Evolutionary conservation across 2,329 filamentous ascomycete genomes (phyloP).

Genomic region (Clonostachys rosea): DNA sequence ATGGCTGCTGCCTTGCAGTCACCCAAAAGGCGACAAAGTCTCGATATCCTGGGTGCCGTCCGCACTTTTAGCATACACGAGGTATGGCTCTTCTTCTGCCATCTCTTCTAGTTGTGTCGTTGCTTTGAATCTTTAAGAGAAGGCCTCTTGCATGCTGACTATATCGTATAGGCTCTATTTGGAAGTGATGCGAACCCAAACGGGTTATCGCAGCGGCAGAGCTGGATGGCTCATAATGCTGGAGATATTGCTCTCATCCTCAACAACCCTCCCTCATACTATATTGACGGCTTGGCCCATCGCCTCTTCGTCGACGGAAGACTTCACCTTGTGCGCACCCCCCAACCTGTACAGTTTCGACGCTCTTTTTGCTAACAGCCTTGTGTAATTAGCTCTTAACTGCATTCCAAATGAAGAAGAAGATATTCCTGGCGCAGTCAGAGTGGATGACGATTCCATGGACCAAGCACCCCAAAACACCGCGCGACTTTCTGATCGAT

Average conservation of each 20-base stretch:
- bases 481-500: constrained; percentile 17
- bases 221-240: neutral
- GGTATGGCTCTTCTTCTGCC: neutral
- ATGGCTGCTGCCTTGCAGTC: neutral
- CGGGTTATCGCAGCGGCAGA: neutral
- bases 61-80: constrained; percentile 2
- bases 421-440: neutral
- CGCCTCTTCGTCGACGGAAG: neutral
- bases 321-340: neutral
- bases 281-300: neutral
- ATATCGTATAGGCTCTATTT: neutral
- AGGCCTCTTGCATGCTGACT: too few species aligned
- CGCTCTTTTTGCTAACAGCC: too few species aligned
- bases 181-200: neutral
- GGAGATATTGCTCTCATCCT: constrained; percentile 1
- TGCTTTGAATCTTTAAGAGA: too few species aligned
- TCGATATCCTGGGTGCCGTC: neutral
- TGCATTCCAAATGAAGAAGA: neutral
- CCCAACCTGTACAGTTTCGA: neutral
- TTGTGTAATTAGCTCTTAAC: neutral
- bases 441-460: constrained; percentile 4
- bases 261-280: neutral
- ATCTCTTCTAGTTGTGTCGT: too few species aligned
- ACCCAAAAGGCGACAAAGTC: neutral
- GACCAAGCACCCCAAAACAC: constrained; percentile 34